Evolutionary conservation across 352 stramenopile genomes (phyloP).

Genomic region (Phytophthora fragariaefolia): DNA sequence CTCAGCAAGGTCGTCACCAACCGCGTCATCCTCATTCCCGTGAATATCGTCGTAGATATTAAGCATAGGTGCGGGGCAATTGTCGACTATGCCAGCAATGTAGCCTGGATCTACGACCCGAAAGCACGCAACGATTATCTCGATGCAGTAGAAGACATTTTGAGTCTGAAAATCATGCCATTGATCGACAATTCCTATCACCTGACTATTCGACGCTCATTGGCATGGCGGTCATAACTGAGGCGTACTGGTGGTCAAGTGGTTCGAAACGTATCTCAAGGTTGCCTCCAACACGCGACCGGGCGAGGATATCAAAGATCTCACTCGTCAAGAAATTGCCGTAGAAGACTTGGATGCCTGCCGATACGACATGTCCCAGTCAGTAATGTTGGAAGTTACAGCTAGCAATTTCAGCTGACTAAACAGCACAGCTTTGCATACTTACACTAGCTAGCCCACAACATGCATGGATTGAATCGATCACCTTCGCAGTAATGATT

Average conservation of each 20-base stretch:
- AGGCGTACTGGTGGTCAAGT: not conserved
- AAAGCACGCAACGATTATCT: not conserved
- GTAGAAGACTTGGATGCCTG: not conserved
- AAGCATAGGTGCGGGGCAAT: not conserved
- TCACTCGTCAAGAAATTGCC: not conserved
- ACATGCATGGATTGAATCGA: not conserved
- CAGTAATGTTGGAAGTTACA: not conserved
- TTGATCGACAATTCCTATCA: too few species aligned
- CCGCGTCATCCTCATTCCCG: not conserved
- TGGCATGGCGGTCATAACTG: not conserved
- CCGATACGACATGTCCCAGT: conserved; percentile 7
- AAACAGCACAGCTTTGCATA: too few species aligned
- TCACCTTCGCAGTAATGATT: too few species aligned
- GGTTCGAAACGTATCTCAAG: conserved; percentile 5
- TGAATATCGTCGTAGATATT: not conserved
- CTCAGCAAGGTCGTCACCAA: not conserved
- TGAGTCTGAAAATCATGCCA: not conserved
- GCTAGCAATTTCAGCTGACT: not conserved
- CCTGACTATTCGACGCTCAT: too few species aligned
- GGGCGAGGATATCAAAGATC: not conserved
- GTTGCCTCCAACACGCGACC: not conserved
- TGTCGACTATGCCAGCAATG: not conserved
- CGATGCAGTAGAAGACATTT: not conserved
- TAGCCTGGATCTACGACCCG: not conserved
- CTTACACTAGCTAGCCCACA: too few species aligned